Evolutionary conservation across 2,329 filamentous ascomycete species (phyloP).

Genomic region (Cercospora sp.): DNA sequence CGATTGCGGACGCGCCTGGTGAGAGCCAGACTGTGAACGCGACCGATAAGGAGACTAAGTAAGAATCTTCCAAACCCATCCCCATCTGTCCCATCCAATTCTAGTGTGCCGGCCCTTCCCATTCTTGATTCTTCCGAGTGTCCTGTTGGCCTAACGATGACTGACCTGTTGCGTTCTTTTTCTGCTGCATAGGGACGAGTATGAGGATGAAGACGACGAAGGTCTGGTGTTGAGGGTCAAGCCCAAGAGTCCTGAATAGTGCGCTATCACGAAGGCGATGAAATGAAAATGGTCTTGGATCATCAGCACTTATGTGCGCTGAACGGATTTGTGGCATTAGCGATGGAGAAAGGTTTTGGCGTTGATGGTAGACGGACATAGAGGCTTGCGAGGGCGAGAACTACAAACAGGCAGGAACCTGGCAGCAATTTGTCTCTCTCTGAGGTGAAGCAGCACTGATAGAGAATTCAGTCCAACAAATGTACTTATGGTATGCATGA

Average conservation of each 20-base stretch:
- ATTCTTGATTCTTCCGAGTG: background rate
- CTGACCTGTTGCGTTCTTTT: constrained; percentile 22
- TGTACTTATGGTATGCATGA: background rate
- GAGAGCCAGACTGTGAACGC: constrained; percentile 21
- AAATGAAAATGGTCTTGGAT: background rate
- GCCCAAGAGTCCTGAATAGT: constrained; percentile 11
- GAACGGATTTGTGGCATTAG: background rate
- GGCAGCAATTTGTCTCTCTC: background rate
- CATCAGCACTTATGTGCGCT: background rate
- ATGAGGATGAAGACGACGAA: constrained; percentile 30
- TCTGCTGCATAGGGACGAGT: constrained; percentile 23
- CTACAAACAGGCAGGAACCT: background rate
- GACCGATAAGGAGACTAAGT: constrained; percentile 26
- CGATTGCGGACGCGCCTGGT: constrained; percentile 22
- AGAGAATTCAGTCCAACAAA: background rate
- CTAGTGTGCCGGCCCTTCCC: constrained; percentile 11
- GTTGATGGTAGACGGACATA: background rate
- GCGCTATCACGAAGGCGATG: background rate
- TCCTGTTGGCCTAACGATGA: constrained; percentile 12
- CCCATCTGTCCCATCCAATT: background rate
- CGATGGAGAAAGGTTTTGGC: background rate
- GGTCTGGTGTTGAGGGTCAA: constrained; percentile 25
- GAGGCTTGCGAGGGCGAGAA: background rate
- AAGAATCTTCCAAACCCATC: constrained; percentile 15
- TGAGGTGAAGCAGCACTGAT: background rate